These are phyloP conservation scores for Cairneyella variabilis DNA, from an alignment of 495 filamentous ascomycete species.

Conservation along the genomic window DNA sequence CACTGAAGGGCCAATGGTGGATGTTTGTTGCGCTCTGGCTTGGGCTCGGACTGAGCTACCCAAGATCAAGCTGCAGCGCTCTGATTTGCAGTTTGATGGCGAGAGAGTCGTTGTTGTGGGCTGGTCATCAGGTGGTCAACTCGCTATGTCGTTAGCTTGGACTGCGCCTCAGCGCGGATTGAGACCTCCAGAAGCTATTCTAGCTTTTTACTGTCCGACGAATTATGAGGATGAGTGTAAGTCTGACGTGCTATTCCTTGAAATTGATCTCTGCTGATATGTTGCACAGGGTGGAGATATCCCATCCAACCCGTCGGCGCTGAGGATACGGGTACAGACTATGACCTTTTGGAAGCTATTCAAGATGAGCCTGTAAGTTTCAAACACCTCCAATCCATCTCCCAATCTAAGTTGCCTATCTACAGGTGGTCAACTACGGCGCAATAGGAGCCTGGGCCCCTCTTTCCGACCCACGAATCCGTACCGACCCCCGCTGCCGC, in stretches of 20 bases:
- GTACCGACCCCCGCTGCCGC: constrained; percentile 32
- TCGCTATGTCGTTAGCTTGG: constrained; percentile 47
- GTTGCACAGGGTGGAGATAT: background rate
- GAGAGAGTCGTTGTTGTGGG: constrained; percentile 44
- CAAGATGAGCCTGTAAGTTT: constrained; percentile 30
- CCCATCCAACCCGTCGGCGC: background rate
- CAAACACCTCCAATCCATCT: background rate
- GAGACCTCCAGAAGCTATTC: constrained; percentile 42
- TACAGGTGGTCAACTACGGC: background rate
- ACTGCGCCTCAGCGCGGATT: constrained; percentile 30
- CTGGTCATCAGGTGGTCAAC: constrained; percentile 53
- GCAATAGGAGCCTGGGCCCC: constrained; percentile 17
- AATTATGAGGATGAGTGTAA: constrained; percentile 36
- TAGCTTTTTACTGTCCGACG: constrained; percentile 51
- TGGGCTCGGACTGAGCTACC: constrained; percentile 45
- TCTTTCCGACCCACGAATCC: background rate
- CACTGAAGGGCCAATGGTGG: constrained; percentile 46
- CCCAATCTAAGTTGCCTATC: background rate
- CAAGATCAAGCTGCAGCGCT: constrained; percentile 16
- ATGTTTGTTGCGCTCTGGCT: constrained; percentile 40
- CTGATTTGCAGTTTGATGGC: constrained; percentile 33
- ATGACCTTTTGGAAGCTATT: constrained; percentile 29
- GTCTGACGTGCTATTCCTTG: background rate
- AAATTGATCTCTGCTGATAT: background rate
- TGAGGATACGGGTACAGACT: background rate